Percentiles rank a stretch among this genome's conserved stretches.
Conservation (phyloP, 208 protist genomes). For the Leishmania braziliensis region DNA sequence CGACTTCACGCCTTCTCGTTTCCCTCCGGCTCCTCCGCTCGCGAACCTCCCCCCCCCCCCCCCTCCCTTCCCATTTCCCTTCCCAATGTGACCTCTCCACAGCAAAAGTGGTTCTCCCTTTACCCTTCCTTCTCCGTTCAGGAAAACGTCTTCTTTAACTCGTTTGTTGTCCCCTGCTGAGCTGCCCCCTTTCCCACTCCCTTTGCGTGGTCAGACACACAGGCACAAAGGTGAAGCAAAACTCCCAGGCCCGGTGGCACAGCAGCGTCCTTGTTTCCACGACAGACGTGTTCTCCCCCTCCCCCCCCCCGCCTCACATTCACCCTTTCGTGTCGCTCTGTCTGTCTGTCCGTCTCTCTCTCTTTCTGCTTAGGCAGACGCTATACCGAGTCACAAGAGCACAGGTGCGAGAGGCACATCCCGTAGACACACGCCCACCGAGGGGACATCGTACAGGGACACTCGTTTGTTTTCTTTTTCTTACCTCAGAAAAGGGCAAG, state of each 20-base stretch:
- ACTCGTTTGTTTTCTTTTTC: background rate
- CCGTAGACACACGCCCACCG: background rate
- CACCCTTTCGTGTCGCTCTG: background rate
- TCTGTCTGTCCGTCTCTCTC: background rate
- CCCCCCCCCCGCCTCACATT: background rate
- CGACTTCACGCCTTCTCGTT: background rate
- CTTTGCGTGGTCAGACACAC: conserved; percentile 1
- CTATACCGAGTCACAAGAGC: background rate
- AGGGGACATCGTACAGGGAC: background rate
- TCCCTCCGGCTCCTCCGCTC: background rate
- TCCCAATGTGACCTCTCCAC: background rate
- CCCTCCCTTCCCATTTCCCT: background rate
- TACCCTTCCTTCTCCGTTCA: background rate
- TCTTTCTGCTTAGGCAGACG: background rate
- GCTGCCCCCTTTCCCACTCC: background rate
- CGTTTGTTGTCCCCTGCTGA: background rate
- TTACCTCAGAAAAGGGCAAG: background rate
- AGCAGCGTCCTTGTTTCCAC: background rate
- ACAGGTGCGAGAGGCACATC: background rate
- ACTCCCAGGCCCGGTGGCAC: background rate
- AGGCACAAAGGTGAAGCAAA: background rate
- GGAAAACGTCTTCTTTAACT: background rate
- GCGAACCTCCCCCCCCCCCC: background rate
- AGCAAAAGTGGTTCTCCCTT: background rate
- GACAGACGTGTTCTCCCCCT: background rate